Evolutionary conservation across 768 basidiomycete genomes (phyloP).

Genomic region (Termitomyces sp.): DNA sequence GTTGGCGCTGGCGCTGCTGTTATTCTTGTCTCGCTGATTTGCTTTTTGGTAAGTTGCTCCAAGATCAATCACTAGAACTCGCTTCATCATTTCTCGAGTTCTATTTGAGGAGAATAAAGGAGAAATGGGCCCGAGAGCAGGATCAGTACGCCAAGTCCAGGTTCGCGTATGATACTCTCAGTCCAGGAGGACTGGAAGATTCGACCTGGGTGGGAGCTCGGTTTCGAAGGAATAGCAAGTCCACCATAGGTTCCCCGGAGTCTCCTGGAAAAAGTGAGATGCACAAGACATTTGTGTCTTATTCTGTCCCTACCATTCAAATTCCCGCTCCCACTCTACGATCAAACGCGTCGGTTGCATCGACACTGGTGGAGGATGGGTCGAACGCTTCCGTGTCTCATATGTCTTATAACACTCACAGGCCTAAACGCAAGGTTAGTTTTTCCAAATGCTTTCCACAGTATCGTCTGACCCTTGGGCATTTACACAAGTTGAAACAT

Average conservation of each 20-base stretch:
- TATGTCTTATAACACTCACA: background rate
- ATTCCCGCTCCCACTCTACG: background rate
- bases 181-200: background rate
- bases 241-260: background rate
- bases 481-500: background rate
- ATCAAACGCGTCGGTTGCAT: background rate
- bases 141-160: background rate
- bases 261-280: background rate
- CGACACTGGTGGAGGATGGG: background rate
- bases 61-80: background rate
- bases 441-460: background rate
- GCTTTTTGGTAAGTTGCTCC: background rate
- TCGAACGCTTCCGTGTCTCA: background rate
- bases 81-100: background rate
- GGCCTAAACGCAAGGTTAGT: background rate
- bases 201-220: background rate
- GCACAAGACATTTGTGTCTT: background rate
- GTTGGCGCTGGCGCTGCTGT: background rate
- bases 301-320: background rate
- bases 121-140: background rate
- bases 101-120: background rate
- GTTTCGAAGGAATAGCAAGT: background rate
- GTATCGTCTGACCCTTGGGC: background rate
- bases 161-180: background rate
- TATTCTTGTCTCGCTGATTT: background rate